Conservation (phyloP, 768 basidiomycete genomes). For the Hygrophorus russula region DNA sequence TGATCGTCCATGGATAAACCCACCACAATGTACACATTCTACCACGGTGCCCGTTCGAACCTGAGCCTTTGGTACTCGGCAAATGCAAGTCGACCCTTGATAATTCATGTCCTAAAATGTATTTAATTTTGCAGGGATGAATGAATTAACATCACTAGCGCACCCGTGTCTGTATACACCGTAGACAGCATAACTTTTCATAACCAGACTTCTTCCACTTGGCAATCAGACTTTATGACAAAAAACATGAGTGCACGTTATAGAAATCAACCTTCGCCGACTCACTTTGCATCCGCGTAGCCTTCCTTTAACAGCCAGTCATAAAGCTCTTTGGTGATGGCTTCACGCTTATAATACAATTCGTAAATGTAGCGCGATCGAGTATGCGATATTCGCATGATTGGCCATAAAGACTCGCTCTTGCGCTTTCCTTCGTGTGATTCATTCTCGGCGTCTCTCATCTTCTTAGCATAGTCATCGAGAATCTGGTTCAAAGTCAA, state of each 20-base stretch:
- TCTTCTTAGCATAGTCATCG: constrained; percentile 98
- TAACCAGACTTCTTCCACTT: constrained; percentile 99
- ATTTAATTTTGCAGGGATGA: not conserved
- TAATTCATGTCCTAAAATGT: constrained; percentile 90
- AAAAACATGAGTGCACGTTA: constrained; percentile 3
- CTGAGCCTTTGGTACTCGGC: constrained; percentile 92
- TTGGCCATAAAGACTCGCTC: constrained; percentile 89
- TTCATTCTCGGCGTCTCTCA: constrained; percentile 99
- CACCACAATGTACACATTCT: constrained; percentile 96
- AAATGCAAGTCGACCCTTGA: constrained; percentile 96
- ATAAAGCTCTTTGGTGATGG: constrained; percentile 84
- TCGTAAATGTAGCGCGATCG: constrained; percentile 97
- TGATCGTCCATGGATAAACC: constrained; percentile 20
- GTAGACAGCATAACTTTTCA: constrained; percentile 93
- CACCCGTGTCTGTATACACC: constrained; percentile 93
- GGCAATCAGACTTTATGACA: constrained; percentile 66
- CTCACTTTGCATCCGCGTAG: constrained; percentile 93
- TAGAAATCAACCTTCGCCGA: constrained; percentile 8
- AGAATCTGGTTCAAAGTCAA: constrained; percentile 49
- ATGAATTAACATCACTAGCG: constrained; percentile 11
- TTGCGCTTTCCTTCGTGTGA: constrained; percentile 97
- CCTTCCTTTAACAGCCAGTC: constrained; percentile 98
- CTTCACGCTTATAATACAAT: constrained; percentile 96
- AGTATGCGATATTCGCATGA: constrained; percentile 96
- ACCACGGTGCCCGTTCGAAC: constrained; percentile 85